phyloP scores from a whole-genome alignment of 345 rosid species.

The Eutrema heterophyllum region DNA sequence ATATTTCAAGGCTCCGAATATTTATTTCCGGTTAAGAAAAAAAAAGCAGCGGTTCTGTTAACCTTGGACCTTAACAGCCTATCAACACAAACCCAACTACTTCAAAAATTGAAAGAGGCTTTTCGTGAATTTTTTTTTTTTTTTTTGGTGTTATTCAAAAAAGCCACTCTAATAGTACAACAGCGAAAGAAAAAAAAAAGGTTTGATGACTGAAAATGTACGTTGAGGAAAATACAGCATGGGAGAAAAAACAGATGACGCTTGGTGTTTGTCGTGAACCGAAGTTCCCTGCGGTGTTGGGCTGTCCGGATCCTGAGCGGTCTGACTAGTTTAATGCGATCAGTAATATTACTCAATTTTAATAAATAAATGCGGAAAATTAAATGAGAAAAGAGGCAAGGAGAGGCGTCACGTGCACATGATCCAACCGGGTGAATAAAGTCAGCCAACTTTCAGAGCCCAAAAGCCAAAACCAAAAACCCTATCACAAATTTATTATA shows the following conservation, averaged over 20 bases:
- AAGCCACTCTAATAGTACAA: neutral
- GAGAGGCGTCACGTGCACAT: conserved; percentile 35
- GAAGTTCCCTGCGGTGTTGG: conserved; percentile 34
- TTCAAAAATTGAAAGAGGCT: neutral
- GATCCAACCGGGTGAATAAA: conserved; percentile 29
- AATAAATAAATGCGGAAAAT: neutral
- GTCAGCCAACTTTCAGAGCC: conserved; percentile 29
- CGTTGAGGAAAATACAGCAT: conserved; percentile 6
- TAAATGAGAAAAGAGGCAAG: conserved; percentile 15
- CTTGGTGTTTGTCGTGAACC: conserved; percentile 22
- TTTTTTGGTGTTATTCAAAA: neutral
- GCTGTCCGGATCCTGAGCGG: conserved; percentile 29
- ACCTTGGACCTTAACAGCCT: neutral
- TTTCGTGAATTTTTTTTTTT: neutral
- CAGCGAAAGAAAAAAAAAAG: neutral
- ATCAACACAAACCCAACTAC: neutral
- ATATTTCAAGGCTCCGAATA: neutral
- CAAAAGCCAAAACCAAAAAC: conserved; percentile 4
- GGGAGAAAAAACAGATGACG: conserved; percentile 17
- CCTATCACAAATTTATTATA: neutral
- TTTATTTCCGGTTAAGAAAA: neutral
- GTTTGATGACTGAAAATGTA: neutral
- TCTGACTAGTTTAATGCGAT: conserved; percentile 20
- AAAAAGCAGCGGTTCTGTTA: neutral
- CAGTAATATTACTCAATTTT: neutral